Percentiles rank a stretch among this genome's conserved stretches.
phyloP scores from a whole-genome alignment of 2,329 filamentous ascomycete genomes.

The Ophiostoma montium region DNA sequence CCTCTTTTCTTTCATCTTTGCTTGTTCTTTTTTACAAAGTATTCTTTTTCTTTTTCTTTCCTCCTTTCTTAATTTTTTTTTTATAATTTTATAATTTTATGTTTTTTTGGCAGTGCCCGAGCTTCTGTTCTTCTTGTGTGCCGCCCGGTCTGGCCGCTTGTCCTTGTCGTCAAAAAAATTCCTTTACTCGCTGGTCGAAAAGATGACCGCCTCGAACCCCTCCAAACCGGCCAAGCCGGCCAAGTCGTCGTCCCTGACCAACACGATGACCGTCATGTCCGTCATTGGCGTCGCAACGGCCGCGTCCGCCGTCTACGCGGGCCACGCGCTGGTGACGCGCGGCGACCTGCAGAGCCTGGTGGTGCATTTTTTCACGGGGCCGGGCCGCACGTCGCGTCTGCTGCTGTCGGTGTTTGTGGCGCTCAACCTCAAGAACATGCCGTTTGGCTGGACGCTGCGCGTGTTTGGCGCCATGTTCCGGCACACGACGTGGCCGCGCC shows the following conservation, averaged over 20 bases:
- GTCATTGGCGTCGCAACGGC: conserved; percentile 28
- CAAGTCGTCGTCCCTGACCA: conserved; percentile 16
- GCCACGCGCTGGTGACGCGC: conserved; percentile 23
- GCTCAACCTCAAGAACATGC: conserved; percentile 60
- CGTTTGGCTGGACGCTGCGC: conserved; percentile 53
- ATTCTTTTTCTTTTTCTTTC: too few species aligned
- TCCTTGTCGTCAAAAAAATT: neutral
- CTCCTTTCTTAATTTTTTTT: too few species aligned
- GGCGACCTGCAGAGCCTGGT: conserved; percentile 27
- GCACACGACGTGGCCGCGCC: conserved; percentile 16
- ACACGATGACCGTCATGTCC: conserved; percentile 23
- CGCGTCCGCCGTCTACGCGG: conserved; percentile 31
- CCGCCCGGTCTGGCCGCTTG: neutral
- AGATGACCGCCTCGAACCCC: neutral
- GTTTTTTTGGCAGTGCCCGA: too few species aligned
- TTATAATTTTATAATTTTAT: too few species aligned
- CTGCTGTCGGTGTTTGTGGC: conserved; percentile 40
- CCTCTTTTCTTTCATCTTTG: too few species aligned
- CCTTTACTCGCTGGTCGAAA: neutral
- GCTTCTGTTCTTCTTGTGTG: neutral
- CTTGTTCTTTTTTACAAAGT: too few species aligned
- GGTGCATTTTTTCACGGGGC: conserved; percentile 35
- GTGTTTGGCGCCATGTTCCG: conserved; percentile 23
- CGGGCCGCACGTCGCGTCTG: conserved; percentile 38
- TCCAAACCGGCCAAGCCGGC: conserved; percentile 13